Conservation (phyloP, 768 basidiomycete species). For the Rhodotorula toruloides region DNA sequence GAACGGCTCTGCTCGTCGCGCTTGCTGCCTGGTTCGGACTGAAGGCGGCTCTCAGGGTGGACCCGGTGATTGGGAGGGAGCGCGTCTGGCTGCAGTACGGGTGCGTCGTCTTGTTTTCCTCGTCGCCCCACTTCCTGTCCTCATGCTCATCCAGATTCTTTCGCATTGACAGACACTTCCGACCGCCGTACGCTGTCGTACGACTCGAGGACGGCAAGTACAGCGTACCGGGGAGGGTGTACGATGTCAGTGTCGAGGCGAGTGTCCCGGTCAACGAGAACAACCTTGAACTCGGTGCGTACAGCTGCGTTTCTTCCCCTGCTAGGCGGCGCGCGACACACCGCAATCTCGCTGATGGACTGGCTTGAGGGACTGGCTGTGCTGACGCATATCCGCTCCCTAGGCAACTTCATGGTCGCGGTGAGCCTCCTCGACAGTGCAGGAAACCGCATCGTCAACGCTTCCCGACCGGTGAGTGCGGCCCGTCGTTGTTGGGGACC, state of each 20-base stretch:
- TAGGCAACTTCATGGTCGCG: conserved; percentile 31
- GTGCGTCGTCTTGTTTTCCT: neutral
- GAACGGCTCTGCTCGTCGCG: neutral
- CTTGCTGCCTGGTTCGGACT: neutral
- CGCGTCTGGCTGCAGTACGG: conserved; percentile 31
- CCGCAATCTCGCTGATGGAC: too few relatives aligned
- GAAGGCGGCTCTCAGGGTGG: neutral
- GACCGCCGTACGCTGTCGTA: conserved; percentile 10
- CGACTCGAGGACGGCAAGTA: neutral
- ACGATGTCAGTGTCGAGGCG: conserved; percentile 21
- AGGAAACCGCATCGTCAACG: neutral
- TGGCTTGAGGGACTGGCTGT: neutral
- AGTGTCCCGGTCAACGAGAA: conserved; percentile 24
- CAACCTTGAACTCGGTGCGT: conserved; percentile 23
- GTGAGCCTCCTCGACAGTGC: neutral
- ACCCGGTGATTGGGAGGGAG: neutral
- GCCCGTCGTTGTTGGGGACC: neutral
- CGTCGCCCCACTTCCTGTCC: neutral
- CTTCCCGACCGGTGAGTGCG: conserved; percentile 12
- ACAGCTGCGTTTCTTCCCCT: neutral
- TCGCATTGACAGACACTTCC: neutral
- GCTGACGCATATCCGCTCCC: neutral
- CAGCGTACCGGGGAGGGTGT: neutral
- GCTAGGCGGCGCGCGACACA: neutral
- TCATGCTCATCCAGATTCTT: neutral